Evolutionary conservation across 1,139 yeast genomes (phyloP).

Genomic region (Cylindricascospora bacillispora): DNA sequence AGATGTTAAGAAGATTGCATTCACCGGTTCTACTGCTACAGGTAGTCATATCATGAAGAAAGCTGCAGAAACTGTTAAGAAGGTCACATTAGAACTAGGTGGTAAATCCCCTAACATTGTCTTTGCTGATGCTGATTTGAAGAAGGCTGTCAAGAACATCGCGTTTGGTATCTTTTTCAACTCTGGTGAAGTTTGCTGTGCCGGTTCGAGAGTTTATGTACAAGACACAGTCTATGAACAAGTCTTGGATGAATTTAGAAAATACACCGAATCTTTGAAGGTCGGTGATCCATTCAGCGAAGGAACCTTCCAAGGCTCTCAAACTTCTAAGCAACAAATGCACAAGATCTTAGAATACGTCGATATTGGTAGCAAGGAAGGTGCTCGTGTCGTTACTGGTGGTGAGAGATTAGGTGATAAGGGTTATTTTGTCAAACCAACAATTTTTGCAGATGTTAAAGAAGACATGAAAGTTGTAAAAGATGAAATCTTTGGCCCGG

Average conservation of each 20-base stretch:
- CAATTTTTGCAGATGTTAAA: constrained; percentile 61
- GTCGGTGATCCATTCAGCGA: constrained; percentile 68
- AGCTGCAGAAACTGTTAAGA: constrained; percentile 53
- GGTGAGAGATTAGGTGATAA: constrained; percentile 46
- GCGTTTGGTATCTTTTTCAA: constrained; percentile 42
- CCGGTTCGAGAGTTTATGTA: constrained; percentile 54
- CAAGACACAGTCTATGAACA: constrained; percentile 52
- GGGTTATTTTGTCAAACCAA: constrained; percentile 68
- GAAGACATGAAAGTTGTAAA: constrained; percentile 54
- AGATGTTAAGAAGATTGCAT: constrained; percentile 60
- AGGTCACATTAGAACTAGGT: constrained; percentile 61
- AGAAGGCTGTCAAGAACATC: constrained; percentile 36
- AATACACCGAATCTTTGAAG: constrained; percentile 52
- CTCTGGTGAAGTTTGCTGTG: constrained; percentile 63
- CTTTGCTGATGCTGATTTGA: constrained; percentile 44
- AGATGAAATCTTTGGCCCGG: constrained; percentile 81
- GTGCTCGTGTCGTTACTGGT: constrained; percentile 48
- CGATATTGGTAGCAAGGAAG: constrained; percentile 45
- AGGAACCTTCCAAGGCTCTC: constrained; percentile 51
- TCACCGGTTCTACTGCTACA: constrained; percentile 79
- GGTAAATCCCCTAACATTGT: constrained; percentile 57
- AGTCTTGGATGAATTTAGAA: constrained; percentile 40
- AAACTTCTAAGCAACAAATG: constrained; percentile 45
- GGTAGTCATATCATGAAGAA: constrained; percentile 67
- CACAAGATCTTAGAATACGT: constrained; percentile 47